Evolutionary conservation across 2,329 filamentous ascomycete species (phyloP).

Genomic region (Fusarium acutatum): DNA sequence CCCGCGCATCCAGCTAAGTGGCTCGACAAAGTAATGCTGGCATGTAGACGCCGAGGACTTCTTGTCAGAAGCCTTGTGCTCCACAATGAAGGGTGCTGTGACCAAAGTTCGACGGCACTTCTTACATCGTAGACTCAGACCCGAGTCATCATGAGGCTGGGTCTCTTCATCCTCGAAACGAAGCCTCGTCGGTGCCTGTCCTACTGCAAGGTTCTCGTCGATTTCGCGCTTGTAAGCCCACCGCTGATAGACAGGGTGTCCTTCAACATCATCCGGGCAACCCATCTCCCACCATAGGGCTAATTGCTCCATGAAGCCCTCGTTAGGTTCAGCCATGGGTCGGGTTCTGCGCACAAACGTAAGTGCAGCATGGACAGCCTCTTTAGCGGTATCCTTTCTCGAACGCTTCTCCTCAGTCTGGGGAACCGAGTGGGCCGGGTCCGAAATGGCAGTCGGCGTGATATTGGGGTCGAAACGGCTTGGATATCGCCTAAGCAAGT

Average conservation of each 20-base stretch:
- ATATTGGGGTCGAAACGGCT: conserved; percentile 57
- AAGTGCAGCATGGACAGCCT: conserved; percentile 70
- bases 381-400: conserved; percentile 48
- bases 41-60: conserved; percentile 56
- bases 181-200: conserved; percentile 82
- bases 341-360: conserved; percentile 74
- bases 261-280: conserved; percentile 72
- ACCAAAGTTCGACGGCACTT: conserved; percentile 80
- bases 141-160: conserved; percentile 46
- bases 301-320: conserved; percentile 90
- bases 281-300: conserved; percentile 88
- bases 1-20: conserved; percentile 92
- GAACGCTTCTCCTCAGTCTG: conserved; percentile 28
- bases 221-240: conserved; percentile 67
- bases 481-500: conserved; percentile 76
- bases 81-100: conserved; percentile 68
- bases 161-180: conserved; percentile 81
- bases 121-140: conserved; percentile 74
- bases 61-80: conserved; percentile 59
- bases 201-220: conserved; percentile 69
- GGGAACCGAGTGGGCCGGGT: conserved; percentile 11
- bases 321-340: conserved; percentile 86
- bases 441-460: conserved; percentile 39
- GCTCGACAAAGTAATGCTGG: conserved; percentile 89
- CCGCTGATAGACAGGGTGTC: conserved; percentile 81